These are phyloP conservation scores for Nepenthes gracilis DNA, from an alignment of 148 eudicot genomes.

Conservation along the genomic window DNA sequence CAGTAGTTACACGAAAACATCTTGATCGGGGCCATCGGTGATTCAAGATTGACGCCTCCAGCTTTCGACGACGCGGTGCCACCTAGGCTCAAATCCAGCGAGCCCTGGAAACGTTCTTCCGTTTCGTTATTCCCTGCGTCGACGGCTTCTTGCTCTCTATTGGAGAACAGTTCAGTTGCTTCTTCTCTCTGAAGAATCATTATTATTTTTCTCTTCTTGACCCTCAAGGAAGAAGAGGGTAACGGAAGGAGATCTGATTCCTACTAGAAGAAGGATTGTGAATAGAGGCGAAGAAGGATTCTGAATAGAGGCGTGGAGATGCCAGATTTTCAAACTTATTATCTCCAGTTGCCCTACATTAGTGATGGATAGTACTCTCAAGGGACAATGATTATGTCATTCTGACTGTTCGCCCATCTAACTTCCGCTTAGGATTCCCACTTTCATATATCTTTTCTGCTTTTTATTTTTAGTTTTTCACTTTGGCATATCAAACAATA, in stretches of 20 bases:
- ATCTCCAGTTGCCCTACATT: slow-evolving; percentile 3
- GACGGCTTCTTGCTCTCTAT: slow-evolving; percentile 14
- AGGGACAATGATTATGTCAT: slow-evolving; percentile 27
- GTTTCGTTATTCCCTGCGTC: slow-evolving; percentile 1
- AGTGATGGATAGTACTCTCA: slow-evolving; percentile 24
- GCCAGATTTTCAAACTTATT: background rate
- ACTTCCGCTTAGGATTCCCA: slow-evolving; percentile 48
- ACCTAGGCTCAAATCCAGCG: slow-evolving; percentile 42
- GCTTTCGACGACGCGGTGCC: slow-evolving; percentile 4
- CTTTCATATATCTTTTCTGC: slow-evolving; percentile 10
- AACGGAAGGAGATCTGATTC: background rate
- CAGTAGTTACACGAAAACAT: slow-evolving; percentile 64
- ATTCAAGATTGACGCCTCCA: slow-evolving; percentile 14
- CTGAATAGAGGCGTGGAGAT: background rate
- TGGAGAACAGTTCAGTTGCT: slow-evolving; percentile 6
- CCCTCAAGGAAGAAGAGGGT: background rate
- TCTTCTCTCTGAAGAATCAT: slow-evolving; percentile 15
- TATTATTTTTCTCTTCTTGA: background rate
- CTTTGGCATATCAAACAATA: slow-evolving; percentile 4
- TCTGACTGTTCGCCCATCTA: slow-evolving; percentile 20
- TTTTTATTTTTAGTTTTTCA: slow-evolving; percentile 11
- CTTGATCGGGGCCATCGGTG: slow-evolving; percentile 19
- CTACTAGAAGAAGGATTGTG: background rate
- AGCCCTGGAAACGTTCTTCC: slow-evolving; percentile 12
- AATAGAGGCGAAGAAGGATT: background rate